Conservation (phyloP, 2,329 filamentous ascomycete species). For the Talaromyces sp. region DNA sequence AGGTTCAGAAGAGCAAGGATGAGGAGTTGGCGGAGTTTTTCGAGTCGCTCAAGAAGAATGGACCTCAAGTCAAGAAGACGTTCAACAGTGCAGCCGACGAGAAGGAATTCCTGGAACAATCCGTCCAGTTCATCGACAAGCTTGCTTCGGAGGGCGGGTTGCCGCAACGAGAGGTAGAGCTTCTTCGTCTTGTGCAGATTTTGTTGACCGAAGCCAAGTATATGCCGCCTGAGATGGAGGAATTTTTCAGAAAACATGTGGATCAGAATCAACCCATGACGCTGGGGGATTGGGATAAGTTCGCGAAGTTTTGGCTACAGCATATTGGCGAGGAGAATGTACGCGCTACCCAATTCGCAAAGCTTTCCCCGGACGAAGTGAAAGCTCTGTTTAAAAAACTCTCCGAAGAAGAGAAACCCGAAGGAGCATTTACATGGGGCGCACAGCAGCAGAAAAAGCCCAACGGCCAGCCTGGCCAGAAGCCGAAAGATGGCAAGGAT, state of each 20-base stretch:
- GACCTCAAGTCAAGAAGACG: conserved; percentile 33
- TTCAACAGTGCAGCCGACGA: conserved; percentile 50
- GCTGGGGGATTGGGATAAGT: conserved; percentile 14
- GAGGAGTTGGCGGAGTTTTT: conserved; percentile 12
- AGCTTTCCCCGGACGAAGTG: conserved; percentile 12
- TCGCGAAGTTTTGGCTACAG: conserved; percentile 13
- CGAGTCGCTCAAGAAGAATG: conserved; percentile 9
- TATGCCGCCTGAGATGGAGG: conserved; percentile 18
- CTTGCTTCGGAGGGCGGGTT: neutral
- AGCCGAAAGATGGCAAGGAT: conserved; percentile 34
- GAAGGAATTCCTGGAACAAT: conserved; percentile 29
- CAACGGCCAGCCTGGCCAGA: conserved; percentile 26
- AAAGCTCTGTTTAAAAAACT: conserved; percentile 7
- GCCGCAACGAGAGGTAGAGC: conserved; percentile 3
- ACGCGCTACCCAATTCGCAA: neutral
- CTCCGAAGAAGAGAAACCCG: conserved; percentile 10
- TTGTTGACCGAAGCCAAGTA: conserved; percentile 4
- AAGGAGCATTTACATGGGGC: conserved; percentile 20
- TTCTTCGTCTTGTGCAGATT: conserved; percentile 9
- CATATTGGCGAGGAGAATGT: conserved; percentile 10
- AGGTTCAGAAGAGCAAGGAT: conserved; percentile 15
- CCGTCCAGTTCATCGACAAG: conserved; percentile 8
- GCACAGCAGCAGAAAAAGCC: conserved; percentile 35
- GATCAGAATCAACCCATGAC: conserved; percentile 14
- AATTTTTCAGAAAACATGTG: conserved; percentile 18